These are phyloP conservation scores for Sporobolomyces phaffii DNA, from an alignment of 768 basidiomycete species.

Conservation along the genomic window DNA sequence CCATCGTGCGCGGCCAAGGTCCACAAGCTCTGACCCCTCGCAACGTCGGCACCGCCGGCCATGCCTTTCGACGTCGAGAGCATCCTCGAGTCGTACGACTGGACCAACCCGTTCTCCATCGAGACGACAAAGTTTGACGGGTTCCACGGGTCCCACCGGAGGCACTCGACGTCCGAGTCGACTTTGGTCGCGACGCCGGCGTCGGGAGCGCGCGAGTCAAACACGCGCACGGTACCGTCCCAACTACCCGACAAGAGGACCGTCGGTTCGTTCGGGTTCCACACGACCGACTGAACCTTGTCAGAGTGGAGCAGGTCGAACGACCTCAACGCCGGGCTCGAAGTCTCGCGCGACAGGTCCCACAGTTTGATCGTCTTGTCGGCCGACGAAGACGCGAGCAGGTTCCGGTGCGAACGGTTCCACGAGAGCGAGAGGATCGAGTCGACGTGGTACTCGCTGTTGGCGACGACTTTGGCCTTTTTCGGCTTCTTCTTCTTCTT, in stretches of 20 bases:
- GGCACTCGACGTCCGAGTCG: slow-evolving; percentile 85
- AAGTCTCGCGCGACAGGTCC: slow-evolving; percentile 71
- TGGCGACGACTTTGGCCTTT: slow-evolving; percentile 50
- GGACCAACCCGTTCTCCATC: slow-evolving; percentile 85
- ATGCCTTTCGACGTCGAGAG: slow-evolving; percentile 12
- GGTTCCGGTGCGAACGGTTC: slow-evolving; percentile 82
- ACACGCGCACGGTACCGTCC: slow-evolving; percentile 88
- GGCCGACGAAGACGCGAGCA: slow-evolving; percentile 85
- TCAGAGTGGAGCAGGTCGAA: slow-evolving; percentile 64
- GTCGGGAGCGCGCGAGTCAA: slow-evolving; percentile 79
- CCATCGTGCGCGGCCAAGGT: slow-evolving; percentile 91
- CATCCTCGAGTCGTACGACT: slow-evolving; percentile 81
- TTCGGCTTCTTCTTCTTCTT: slow-evolving; percentile 96
- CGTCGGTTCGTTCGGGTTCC: slow-evolving; percentile 82
- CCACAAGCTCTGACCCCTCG: slow-evolving; percentile 57
- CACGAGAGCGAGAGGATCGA: slow-evolving; percentile 88
- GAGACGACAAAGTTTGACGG: slow-evolving; percentile 62
- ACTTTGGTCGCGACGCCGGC: slow-evolving; percentile 66
- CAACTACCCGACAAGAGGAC: slow-evolving; percentile 89
- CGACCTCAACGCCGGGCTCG: slow-evolving; percentile 65
- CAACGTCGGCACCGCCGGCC: slow-evolving; percentile 49
- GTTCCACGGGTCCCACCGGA: slow-evolving; percentile 96
- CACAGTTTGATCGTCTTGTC: slow-evolving; percentile 95
- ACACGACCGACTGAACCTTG: slow-evolving; percentile 92
- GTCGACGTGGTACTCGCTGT: slow-evolving; percentile 78